Evolutionary conservation across 2,329 filamentous ascomycete species (phyloP).

Genomic region (Chaetomium strumarium): DNA sequence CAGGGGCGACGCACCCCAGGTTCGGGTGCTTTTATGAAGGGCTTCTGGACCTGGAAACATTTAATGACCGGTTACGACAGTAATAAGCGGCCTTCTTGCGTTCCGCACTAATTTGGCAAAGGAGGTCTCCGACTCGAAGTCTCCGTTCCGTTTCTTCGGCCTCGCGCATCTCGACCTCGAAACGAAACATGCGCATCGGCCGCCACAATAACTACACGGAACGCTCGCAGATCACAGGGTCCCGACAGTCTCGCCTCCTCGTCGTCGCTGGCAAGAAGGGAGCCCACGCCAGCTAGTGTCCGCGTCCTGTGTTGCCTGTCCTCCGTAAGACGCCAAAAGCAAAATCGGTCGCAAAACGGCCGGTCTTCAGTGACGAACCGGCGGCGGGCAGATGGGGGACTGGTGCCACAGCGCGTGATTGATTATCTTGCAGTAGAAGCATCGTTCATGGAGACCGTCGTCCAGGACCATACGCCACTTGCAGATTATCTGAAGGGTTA

Average conservation of each 20-base stretch:
- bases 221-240: slow-evolving; percentile 11
- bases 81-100: slow-evolving; percentile 4
- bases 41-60: not conserved
- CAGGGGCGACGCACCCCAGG: slow-evolving; percentile 5
- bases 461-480: slow-evolving; percentile 81
- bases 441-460: slow-evolving; percentile 70
- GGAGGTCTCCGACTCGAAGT: slow-evolving; percentile 3
- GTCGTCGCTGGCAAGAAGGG: slow-evolving; percentile 4
- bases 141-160: slow-evolving; percentile 4
- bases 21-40: no score
- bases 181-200: slow-evolving; percentile 19
- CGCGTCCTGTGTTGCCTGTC: not conserved
- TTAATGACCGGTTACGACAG: slow-evolving; percentile 11
- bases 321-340: not conserved
- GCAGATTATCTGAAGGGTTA: slow-evolving; percentile 85
- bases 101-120: slow-evolving; percentile 2
- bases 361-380: slow-evolving; percentile 17
- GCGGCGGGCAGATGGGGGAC: slow-evolving; percentile 24
- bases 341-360: slow-evolving; percentile 9
- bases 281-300: slow-evolving; percentile 3
- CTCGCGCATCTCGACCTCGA: slow-evolving; percentile 14
- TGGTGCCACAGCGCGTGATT: slow-evolving; percentile 19
- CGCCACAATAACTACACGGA: slow-evolving; percentile 7
- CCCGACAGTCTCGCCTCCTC: slow-evolving; percentile 3
- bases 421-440: slow-evolving; percentile 8